Percentiles rank a stretch among this genome's conserved stretches.
These are phyloP conservation scores for Tothia fuscella DNA, from an alignment of 2,329 filamentous ascomycete species.

Conservation along the genomic window DNA sequence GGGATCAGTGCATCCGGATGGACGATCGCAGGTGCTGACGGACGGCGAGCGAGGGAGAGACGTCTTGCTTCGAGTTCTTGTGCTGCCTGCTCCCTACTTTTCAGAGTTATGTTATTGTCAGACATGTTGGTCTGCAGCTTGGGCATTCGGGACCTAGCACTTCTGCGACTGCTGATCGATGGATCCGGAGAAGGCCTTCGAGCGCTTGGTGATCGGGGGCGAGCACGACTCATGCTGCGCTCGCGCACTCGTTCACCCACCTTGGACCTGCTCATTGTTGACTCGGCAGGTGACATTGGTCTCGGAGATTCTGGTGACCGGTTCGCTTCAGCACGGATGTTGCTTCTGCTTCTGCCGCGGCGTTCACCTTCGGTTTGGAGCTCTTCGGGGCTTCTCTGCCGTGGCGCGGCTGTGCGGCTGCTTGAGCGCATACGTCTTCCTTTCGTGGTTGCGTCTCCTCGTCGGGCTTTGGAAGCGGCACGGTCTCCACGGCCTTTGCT, in stretches of 20 bases:
- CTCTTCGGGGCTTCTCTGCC: conserved; percentile 1
- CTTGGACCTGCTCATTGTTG: conserved; percentile 8
- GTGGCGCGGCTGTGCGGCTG: not conserved
- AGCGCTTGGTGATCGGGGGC: conserved; percentile 2
- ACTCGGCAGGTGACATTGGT: conserved; percentile 8
- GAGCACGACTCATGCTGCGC: conserved; percentile 6
- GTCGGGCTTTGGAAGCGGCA: not conserved
- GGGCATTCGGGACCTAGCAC: conserved; percentile 11
- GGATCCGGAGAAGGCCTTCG: conserved; percentile 8
- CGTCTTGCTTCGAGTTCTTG: conserved; percentile 81
- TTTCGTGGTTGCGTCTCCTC: not conserved
- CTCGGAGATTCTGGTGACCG: conserved; percentile 4
- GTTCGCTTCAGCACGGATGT: not conserved
- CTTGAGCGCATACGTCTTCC: conserved; percentile 1
- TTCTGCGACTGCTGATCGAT: conserved; percentile 17
- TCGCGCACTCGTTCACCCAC: conserved; percentile 8
- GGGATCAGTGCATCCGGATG: conserved; percentile 47
- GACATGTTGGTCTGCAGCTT: conserved; percentile 15
- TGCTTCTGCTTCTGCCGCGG: conserved; percentile 5
- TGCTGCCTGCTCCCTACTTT: conserved; percentile 40
- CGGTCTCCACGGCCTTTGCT: not conserved
- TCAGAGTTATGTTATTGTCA: conserved; percentile 18
- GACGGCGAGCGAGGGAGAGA: conserved; percentile 67
- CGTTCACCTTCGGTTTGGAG: conserved; percentile 1
- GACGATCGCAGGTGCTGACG: conserved; percentile 68